A percentile compares a stretch with the other conserved stretches of the same genome.
phyloP scores from a whole-genome alignment of 2,329 filamentous ascomycete species.

The Thelonectria discophora region DNA sequence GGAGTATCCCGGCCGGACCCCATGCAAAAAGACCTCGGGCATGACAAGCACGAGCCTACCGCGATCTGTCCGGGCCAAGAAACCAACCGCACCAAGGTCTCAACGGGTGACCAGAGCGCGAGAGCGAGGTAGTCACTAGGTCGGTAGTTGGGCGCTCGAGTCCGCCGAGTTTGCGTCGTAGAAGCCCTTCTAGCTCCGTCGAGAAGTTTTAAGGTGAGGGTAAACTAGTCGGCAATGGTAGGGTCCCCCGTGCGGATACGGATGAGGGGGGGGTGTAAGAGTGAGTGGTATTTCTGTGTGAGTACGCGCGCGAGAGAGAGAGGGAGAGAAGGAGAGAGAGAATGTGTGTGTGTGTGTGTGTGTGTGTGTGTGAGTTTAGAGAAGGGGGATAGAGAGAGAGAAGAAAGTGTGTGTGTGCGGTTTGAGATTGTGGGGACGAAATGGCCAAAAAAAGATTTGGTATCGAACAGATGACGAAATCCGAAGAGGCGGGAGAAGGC shows the following conservation, averaged over 20 bases:
- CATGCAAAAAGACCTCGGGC: constrained; percentile 49
- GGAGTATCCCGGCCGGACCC: constrained; percentile 52
- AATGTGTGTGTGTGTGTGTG: background rate
- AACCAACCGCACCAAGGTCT: constrained; percentile 54
- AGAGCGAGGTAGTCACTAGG: constrained; percentile 34
- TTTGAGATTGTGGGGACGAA: constrained; percentile 25
- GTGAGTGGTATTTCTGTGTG: constrained; percentile 8
- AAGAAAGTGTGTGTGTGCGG: no score
- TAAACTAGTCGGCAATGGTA: constrained; percentile 25
- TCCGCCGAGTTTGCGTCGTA: constrained; percentile 37
- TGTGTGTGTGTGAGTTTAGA: constrained; percentile 10
- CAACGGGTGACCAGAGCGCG: constrained; percentile 41
- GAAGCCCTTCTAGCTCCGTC: constrained; percentile 37
- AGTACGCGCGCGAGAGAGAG: no score
- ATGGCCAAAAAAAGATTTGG: constrained; percentile 31
- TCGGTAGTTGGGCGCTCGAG: constrained; percentile 35
- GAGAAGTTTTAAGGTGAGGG: constrained; percentile 35
- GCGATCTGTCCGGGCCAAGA: constrained; percentile 48
- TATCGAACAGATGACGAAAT: constrained; percentile 41
- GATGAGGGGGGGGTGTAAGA: constrained; percentile 15
- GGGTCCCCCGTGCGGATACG: constrained; percentile 3
- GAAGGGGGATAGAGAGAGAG: no score
- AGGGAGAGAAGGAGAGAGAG: no score
- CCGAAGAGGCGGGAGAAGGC: constrained; percentile 33
- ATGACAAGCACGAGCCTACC: constrained; percentile 54